Base-by-base conservation (phyloP, 495 filamentous ascomycete species). In the Xylaria intraflava region DNA sequence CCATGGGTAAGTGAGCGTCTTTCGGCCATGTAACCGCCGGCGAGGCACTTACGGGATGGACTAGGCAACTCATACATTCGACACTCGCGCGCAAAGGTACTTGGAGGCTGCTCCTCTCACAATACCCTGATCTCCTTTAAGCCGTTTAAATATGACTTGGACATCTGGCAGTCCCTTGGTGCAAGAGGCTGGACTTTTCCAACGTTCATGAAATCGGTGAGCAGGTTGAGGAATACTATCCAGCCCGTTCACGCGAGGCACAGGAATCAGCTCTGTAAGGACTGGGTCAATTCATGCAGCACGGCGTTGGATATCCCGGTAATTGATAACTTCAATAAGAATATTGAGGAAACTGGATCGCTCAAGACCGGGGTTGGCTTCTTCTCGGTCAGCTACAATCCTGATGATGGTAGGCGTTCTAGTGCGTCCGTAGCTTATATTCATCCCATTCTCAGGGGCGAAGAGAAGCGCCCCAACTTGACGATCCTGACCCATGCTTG, bases 61-160 rank as follows among this genome's bases (percentile, higher is more conserved):
- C 19, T 22, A 84, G 87, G 86, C 61, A 90, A 90, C 69, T 89
- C 86, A 44, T 76, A 85, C 73, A 90, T 93, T 69, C 81, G 87
- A 47, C 87, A 91, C 69, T 88, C 88, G 14, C 81, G 88, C 52
- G 88, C 88, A 27, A 90, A 90, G 73, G 86, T 91, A 11, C 78
- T 93, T 23, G 88, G 88, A 57, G 88, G 88, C 50, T 93, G 88
- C 76, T 89, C 86, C 20, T 87, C 83, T 42, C 88, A 93, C 75
- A 93, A 93, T 64, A 91, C 88, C 24, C 75, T 91, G 49, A 90
- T 93, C 63, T 88, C 85, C 4, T 91, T 90, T 75, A 80, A 87
- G 19, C 86, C 88, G 3, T 91, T 91, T 62, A 80, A 86, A 65
- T 87, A 88, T 70, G 88, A 93, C 66, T 78, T 83, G 69, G 73